Evolutionary conservation across 2,329 filamentous ascomycete species (phyloP).

Genomic region (Colletotrichum sublineola): DNA sequence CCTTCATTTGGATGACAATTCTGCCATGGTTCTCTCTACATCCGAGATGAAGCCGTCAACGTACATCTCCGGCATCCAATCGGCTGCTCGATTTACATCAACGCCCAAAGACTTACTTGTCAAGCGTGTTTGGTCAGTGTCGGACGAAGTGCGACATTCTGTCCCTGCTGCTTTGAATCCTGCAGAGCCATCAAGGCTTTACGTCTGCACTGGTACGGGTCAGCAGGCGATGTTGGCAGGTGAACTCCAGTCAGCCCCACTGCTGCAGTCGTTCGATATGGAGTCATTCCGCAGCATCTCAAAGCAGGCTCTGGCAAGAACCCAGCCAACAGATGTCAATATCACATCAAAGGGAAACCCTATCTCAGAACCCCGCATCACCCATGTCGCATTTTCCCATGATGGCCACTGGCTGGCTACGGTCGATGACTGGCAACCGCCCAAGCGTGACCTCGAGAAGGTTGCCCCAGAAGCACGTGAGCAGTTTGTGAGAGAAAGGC

Average conservation of each 20-base stretch:
- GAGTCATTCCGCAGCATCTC: conserved; percentile 80
- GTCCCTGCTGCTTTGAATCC: conserved; percentile 75
- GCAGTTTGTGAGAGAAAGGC: conserved; percentile 64
- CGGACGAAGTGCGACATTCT: conserved; percentile 59
- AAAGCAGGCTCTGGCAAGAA: conserved; percentile 90
- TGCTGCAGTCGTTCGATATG: conserved; percentile 89
- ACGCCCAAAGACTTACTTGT: conserved; percentile 67
- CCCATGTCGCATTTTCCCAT: conserved; percentile 79
- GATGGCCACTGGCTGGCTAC: conserved; percentile 93
- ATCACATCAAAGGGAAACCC: conserved; percentile 77
- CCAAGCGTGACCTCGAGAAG: conserved; percentile 73
- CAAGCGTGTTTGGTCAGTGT: conserved; percentile 62
- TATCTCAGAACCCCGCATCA: conserved; percentile 83
- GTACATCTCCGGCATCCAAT: conserved; percentile 87
- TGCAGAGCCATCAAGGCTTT: conserved; percentile 71
- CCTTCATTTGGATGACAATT: conserved; percentile 91
- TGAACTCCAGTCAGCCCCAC: conserved; percentile 65
- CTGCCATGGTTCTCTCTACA: conserved; percentile 89
- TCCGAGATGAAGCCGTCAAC: conserved; percentile 87
- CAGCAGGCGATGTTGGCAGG: conserved; percentile 68
- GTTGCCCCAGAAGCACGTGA: conserved; percentile 53
- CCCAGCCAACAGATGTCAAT: conserved; percentile 86
- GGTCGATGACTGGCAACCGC: conserved; percentile 90
- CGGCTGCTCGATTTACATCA: conserved; percentile 64
- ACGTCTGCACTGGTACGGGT: conserved; percentile 75